Percentiles rank a stretch among this genome's conserved stretches.
Conservation (phyloP, 2,329 filamentous ascomycete genomes). For the Diaporthe velutina region DNA sequence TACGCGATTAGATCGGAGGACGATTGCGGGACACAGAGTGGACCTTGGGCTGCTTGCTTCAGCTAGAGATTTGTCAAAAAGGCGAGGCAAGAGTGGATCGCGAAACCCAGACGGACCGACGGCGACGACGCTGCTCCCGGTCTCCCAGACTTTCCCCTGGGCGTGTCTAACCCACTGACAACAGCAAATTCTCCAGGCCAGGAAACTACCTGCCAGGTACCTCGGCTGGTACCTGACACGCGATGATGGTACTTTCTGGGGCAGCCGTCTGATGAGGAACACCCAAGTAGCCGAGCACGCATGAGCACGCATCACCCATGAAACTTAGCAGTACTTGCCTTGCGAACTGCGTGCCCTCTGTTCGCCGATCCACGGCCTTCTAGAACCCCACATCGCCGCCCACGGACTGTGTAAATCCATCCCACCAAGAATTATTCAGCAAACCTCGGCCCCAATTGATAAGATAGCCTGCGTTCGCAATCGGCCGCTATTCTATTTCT, state of each 20-base stretch:
- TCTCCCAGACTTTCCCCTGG: not conserved
- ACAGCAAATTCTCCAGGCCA: conserved; percentile 1
- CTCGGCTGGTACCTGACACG: too few relatives aligned
- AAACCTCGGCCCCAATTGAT: conserved; percentile 7
- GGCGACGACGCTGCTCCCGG: not conserved
- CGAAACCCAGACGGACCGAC: conserved; percentile 8
- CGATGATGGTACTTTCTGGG: not conserved
- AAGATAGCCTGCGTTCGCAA: not conserved
- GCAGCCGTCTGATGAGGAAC: not conserved
- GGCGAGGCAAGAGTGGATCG: conserved; percentile 20
- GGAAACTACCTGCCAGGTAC: not conserved
- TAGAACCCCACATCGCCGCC: conserved; percentile 24
- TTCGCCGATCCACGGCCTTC: conserved; percentile 33
- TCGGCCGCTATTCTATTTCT: not conserved
- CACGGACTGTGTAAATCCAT: not conserved
- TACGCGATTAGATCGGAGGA: not conserved
- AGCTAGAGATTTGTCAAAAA: conserved; percentile 22
- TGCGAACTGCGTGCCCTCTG: not conserved
- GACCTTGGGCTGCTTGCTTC: not conserved
- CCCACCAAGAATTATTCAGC: conserved; percentile 28
- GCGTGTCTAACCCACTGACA: not conserved
- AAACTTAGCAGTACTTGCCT: too few relatives aligned
- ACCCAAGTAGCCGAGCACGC: not conserved
- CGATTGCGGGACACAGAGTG: conserved; percentile 1
- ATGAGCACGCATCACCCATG: too few relatives aligned